These are phyloP conservation scores for Cryptococcus jaspeensis DNA, from an alignment of 1,284 basidiomycete species.

Conservation along the genomic window DNA sequence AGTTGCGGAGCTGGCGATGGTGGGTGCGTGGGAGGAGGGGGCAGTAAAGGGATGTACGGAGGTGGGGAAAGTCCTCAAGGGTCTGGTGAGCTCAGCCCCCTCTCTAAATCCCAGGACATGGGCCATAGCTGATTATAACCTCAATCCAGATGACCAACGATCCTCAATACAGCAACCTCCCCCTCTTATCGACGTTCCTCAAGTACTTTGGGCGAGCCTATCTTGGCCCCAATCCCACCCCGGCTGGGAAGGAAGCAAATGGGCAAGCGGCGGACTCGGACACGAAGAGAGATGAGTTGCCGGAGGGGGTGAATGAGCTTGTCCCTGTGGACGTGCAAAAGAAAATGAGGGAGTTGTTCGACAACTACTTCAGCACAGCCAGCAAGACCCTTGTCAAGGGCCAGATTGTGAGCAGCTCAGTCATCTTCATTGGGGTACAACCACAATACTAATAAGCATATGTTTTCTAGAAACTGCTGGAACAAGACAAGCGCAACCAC, in stretches of 20 bases:
- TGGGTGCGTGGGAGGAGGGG: conserved; percentile 63
- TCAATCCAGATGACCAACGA: conserved; percentile 75
- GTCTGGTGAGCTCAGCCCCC: conserved; percentile 59
- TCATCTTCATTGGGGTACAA: not conserved
- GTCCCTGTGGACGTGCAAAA: conserved; percentile 80
- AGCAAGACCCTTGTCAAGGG: conserved; percentile 87
- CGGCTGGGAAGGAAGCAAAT: conserved; percentile 4
- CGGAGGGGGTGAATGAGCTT: conserved; percentile 65
- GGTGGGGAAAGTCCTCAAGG: conserved; percentile 63
- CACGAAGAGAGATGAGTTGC: conserved; percentile 15
- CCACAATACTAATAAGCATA: not conserved
- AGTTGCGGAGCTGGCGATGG: conserved; percentile 82
- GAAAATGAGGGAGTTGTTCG: conserved; percentile 88
- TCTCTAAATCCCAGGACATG: not conserved
- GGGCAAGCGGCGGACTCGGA: not conserved
- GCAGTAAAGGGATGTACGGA: conserved; percentile 68
- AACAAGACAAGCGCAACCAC: conserved; percentile 93
- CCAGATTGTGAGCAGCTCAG: conserved; percentile 66
- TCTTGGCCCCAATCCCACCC: conserved; percentile 62
- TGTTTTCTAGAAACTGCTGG: conserved; percentile 73
- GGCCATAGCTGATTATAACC: not conserved
- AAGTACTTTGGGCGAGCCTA: conserved; percentile 79
- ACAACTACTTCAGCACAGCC: conserved; percentile 88
- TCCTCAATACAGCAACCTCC: conserved; percentile 77
- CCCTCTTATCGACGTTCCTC: conserved; percentile 77